Evolutionary conservation across 1,139 yeast genomes (phyloP).

Genomic region (Geotrichum cucujoidarum): DNA sequence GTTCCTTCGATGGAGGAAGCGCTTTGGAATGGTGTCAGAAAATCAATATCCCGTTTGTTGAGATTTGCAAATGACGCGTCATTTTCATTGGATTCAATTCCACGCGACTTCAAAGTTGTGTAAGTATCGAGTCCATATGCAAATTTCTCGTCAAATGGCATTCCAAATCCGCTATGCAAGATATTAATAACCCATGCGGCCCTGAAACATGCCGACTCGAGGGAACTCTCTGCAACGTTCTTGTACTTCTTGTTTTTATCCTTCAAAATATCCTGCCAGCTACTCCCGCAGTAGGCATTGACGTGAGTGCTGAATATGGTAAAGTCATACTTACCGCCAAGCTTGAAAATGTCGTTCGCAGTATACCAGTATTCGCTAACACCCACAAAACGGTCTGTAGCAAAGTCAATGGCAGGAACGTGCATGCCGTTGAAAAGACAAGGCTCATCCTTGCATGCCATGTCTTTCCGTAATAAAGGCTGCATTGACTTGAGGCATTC

Average conservation of each 20-base stretch:
- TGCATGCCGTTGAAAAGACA: conserved; percentile 41
- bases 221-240: conserved; percentile 41
- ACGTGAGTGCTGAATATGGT: conserved; percentile 44
- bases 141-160: conserved; percentile 48
- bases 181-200: conserved; percentile 71
- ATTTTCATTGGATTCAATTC: background rate
- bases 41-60: conserved; percentile 23
- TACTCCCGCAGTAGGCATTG: conserved; percentile 43
- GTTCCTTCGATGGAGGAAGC: conserved; percentile 59
- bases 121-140: conserved; percentile 9
- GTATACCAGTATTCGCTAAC: conserved; percentile 84
- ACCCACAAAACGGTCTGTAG: conserved; percentile 60
- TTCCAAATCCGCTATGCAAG: conserved; percentile 69
- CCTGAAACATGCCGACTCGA: conserved; percentile 58
- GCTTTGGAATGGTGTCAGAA: conserved; percentile 49
- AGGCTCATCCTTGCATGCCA: conserved; percentile 42
- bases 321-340: conserved; percentile 42
- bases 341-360: conserved; percentile 44
- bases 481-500: conserved; percentile 56
- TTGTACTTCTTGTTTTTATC: conserved; percentile 27
- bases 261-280: conserved; percentile 42
- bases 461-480: conserved; percentile 47
- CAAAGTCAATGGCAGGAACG: conserved; percentile 64
- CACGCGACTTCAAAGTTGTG: background rate
- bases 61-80: conserved; percentile 1